Percentiles rank a stretch among this genome's conserved stretches.
phyloP scores from a whole-genome alignment of 2,329 filamentous ascomycete genomes.

The Proliferodiscus dingleyae region DNA sequence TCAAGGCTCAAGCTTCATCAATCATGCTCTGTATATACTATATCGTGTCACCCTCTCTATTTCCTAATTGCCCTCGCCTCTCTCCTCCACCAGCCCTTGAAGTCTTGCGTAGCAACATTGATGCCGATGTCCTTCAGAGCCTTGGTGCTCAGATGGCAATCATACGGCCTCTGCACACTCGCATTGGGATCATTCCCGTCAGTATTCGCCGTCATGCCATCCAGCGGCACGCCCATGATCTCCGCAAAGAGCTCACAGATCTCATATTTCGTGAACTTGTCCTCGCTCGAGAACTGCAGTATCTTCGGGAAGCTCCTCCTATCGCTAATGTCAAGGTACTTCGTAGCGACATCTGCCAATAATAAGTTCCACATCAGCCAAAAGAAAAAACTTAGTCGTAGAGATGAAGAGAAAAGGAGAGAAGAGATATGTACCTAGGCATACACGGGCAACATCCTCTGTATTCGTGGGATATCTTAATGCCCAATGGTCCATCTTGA shows the following conservation, averaged over 20 bases:
- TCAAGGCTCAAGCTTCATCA: no score
- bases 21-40: no score
- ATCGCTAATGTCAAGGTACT: slow-evolving; percentile 54
- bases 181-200: slow-evolving; percentile 68
- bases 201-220: slow-evolving; percentile 63
- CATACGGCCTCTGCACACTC: slow-evolving; percentile 73
- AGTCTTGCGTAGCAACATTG: slow-evolving; percentile 68
- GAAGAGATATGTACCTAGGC: slow-evolving; percentile 48
- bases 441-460: slow-evolving; percentile 77
- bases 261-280: slow-evolving; percentile 83
- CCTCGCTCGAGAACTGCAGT: slow-evolving; percentile 83
- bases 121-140: slow-evolving; percentile 69
- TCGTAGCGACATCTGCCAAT: slow-evolving; percentile 64
- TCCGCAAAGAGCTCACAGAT: slow-evolving; percentile 75
- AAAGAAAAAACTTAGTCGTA: no score
- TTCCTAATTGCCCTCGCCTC: slow-evolving; percentile 51
- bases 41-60: no score
- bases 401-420: slow-evolving; percentile 6
- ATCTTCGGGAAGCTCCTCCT: slow-evolving; percentile 57
- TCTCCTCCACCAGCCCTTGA: slow-evolving; percentile 74
- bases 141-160: slow-evolving; percentile 80
- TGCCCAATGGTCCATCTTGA: slow-evolving; percentile 84
- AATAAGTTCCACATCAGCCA: no score
- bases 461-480: slow-evolving; percentile 84
- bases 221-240: slow-evolving; percentile 69